Base-by-base conservation (phyloP, 2,329 filamentous ascomycete species). In the Paradendryphiella salina region DNA sequence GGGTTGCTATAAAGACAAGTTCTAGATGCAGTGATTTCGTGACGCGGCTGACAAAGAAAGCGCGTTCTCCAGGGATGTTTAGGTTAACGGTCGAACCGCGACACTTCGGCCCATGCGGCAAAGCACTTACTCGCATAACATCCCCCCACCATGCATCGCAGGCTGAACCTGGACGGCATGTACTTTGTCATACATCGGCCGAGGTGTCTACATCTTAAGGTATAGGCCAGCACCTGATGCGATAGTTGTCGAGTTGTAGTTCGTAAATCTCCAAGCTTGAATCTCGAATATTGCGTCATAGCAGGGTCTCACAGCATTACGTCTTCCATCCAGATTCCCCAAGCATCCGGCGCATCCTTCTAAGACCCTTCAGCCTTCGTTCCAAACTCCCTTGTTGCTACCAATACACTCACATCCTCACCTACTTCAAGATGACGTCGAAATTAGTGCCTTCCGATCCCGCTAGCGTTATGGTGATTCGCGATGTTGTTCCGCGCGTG, bases 381-480 rank as follows among this genome's bases (percentile, higher is more conserved):
- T 33, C 29, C 33, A 8, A 32, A 33, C 15, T 42, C 13, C 13
- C 14, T 18, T 15, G 14, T 34, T 36, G 37, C 26, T 32, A 36
- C 23, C 20, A 14, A 15, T 14, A 26, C 11, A 29, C 7, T 5
- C 29, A 35, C 18, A 33, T 18, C 2, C 34, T 17, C 40, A 28
- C 40, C 42, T 40, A 49, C 13, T n/a, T 20, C 58, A 65, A 44
- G 20, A 74, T 74, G 72, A 50, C 69, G 31, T 66, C 62, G 6
- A 74, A 73, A 56, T 56, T 74, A 46, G 73, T 79, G 15, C 78
- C 78, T 2, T 69, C 71, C n/a, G 86, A 93, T 64, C 91, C 92
- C 10, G 82, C 85, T 14, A 84, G 89, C 66, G 86, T 94, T 57
- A 95, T 96, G 87, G 90, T 96, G 54, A 93, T 96, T 66, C 89